These are phyloP conservation scores for Corymbia maculata DNA, from an alignment of 345 rosid species.

Conservation along the genomic window DNA sequence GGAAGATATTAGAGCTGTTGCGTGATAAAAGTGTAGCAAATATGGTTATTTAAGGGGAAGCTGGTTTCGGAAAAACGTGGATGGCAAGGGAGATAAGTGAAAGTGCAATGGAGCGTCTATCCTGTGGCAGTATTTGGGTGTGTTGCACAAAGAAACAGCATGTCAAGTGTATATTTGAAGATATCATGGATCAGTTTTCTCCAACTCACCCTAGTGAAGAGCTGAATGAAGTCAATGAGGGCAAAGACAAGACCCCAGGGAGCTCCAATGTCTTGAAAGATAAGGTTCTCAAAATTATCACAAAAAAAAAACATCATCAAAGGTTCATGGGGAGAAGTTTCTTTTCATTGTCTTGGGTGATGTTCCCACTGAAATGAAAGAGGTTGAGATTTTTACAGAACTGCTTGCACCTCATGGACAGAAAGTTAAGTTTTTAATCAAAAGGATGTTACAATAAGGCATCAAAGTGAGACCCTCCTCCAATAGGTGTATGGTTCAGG, in stretches of 20 bases:
- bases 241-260: background rate
- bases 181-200: constrained; percentile 30
- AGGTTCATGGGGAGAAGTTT: background rate
- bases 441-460: too few relatives aligned
- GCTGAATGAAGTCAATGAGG: background rate
- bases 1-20: background rate
- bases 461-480: too few relatives aligned
- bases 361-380: constrained; percentile 4
- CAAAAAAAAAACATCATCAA: background rate
- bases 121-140: constrained; percentile 18
- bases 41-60: constrained; percentile 15
- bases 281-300: constrained; percentile 7
- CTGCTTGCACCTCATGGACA: background rate
- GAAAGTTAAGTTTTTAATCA: background rate
- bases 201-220: constrained; percentile 13
- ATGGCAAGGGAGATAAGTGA: constrained; percentile 14
- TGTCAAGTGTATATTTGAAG: constrained; percentile 6
- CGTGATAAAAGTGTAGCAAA: background rate
- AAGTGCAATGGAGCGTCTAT: background rate
- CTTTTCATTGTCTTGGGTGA: constrained; percentile 39
- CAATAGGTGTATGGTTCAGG: too few relatives aligned
- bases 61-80: constrained; percentile 50
- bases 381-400: background rate
- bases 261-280: background rate
- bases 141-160: constrained; percentile 12